These are phyloP conservation scores for Trichosporon coremiiforme DNA, from an alignment of 1,284 basidiomycete genomes.

Conservation along the genomic window DNA sequence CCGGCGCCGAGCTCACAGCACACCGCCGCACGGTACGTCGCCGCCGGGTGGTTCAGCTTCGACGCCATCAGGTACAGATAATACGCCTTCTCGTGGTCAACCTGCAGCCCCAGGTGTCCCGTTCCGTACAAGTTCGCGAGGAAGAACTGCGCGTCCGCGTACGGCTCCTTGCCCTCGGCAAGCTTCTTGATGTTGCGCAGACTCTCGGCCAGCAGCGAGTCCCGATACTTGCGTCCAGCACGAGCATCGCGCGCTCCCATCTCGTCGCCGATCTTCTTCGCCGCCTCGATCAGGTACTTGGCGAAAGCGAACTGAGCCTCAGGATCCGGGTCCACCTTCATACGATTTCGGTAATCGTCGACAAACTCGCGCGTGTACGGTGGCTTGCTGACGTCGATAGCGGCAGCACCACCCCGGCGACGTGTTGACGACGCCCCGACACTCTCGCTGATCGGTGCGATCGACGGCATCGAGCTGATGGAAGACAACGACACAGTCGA, in stretches of 20 bases:
- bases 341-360: constrained; percentile 92
- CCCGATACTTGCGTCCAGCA: constrained; percentile 76
- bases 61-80: constrained; percentile 97
- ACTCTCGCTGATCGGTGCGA: constrained; percentile 56
- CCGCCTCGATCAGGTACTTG: constrained; percentile 98
- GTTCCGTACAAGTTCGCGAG: constrained; percentile 97
- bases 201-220: constrained; percentile 81
- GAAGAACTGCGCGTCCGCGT: constrained; percentile 98
- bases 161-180: constrained; percentile 64
- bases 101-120: constrained; percentile 86
- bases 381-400: constrained; percentile 80
- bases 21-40: constrained; percentile 95
- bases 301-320: constrained; percentile 98
- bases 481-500: constrained; percentile 43
- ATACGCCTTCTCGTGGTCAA: constrained; percentile 97
- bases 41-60: constrained; percentile 94
- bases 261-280: constrained; percentile 87
- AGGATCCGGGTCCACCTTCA: constrained; percentile 96
- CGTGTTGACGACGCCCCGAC: constrained; percentile 58
- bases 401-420: constrained; percentile 63
- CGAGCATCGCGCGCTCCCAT: constrained; percentile 60
- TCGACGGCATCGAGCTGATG: constrained; percentile 36
- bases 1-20: constrained; percentile 99
- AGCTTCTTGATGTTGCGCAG: constrained; percentile 90
- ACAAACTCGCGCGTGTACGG: constrained; percentile 96